These are phyloP conservation scores for Lachancea sp. DNA, from an alignment of 805 yeast genomes.

Conservation along the genomic window DNA sequence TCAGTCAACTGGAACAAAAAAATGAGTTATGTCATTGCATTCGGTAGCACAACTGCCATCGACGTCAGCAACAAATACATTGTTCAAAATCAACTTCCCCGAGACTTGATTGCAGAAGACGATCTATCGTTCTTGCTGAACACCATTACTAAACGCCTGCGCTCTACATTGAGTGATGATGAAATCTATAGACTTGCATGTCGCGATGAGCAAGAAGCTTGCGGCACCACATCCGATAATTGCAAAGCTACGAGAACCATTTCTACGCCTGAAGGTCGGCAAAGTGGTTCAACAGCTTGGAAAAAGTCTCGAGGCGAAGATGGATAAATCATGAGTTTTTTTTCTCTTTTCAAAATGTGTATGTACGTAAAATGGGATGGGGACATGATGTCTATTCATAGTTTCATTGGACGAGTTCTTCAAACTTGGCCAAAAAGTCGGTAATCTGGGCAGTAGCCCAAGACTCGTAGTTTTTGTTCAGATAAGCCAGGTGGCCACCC, in stretches of 20 bases:
- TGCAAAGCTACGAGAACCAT: constrained; percentile 4
- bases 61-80: constrained; percentile 74
- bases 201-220: constrained; percentile 31
- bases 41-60: constrained; percentile 50
- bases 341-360: too few relatives aligned
- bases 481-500: constrained; percentile 66
- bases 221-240: constrained; percentile 1
- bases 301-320: constrained; percentile 70
- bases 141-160: constrained; percentile 33
- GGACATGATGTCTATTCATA: constrained; percentile 2
- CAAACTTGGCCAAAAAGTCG: constrained; percentile 37
- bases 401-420: constrained; percentile 22
- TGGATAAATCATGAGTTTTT: constrained; percentile 36
- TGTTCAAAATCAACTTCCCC: constrained; percentile 38
- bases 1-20: constrained; percentile 86
- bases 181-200: constrained; percentile 34
- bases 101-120: constrained; percentile 40
- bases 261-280: constrained; percentile 39
- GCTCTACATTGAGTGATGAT: constrained; percentile 27
- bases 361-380: background rate
- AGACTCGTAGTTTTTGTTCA: constrained; percentile 39
- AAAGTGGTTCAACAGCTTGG: constrained; percentile 77
- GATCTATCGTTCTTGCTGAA: constrained; percentile 34
- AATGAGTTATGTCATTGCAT: constrained; percentile 82
- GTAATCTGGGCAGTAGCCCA: constrained; percentile 44